These are phyloP conservation scores for Fragaria iinumae DNA, from an alignment of 306 rosid species.

Conservation along the genomic window DNA sequence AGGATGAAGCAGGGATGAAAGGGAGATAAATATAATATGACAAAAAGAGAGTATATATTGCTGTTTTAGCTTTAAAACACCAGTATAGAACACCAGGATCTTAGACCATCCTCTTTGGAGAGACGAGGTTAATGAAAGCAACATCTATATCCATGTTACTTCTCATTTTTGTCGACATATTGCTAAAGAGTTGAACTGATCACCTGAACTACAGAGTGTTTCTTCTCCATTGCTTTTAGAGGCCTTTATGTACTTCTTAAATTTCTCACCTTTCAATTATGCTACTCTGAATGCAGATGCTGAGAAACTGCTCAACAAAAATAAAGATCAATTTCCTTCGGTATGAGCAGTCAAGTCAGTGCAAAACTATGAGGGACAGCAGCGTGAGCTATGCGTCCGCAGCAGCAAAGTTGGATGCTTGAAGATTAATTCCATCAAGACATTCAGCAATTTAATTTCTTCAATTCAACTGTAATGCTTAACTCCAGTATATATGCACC, in stretches of 20 bases:
- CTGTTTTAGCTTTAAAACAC: constrained; percentile 6
- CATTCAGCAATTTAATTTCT: constrained; percentile 28
- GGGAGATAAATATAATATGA: background rate
- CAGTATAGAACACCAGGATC: background rate
- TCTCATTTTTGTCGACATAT: background rate
- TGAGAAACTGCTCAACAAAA: constrained; percentile 57
- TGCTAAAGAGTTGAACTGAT: background rate
- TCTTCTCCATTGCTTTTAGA: background rate
- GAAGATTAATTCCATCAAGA: constrained; percentile 30
- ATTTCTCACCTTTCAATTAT: background rate
- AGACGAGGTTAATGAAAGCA: background rate
- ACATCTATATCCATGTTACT: background rate
- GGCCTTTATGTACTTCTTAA: background rate
- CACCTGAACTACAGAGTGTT: background rate
- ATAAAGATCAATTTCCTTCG: constrained; percentile 76
- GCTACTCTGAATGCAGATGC: constrained; percentile 60
- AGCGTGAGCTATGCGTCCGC: constrained; percentile 99
- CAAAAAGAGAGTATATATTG: no score
- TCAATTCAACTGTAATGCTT: constrained; percentile 23
- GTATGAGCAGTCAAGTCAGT: constrained; percentile 90
- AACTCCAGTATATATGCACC: constrained; percentile 13
- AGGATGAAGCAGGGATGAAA: background rate
- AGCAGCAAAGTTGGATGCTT: constrained; percentile 70
- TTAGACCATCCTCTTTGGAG: background rate
- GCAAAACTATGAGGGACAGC: constrained; percentile 76